Evolutionary conservation across 2,329 filamentous ascomycete genomes (phyloP), one percentile per base, ranked within the genome.

Genomic region (Fusarium chlamydosporum): DNA sequence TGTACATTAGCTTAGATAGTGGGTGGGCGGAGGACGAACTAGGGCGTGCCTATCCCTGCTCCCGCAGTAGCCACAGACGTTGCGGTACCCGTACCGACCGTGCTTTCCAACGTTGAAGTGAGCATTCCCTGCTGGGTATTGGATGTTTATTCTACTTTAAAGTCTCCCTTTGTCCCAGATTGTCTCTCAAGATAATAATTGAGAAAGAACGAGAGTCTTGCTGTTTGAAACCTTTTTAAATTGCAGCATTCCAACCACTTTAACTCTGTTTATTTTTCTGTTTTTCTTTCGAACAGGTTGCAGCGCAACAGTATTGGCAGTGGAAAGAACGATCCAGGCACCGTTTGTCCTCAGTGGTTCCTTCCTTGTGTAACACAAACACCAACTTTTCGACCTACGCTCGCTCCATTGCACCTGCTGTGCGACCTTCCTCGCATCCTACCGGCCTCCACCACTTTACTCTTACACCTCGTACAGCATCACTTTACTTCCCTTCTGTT

Each of bases 61-160:
- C 71, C 72, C 63, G 65, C 67, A 65, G 51, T 33, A 67, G 71
- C 72, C 72, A 70, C 68, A 60, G 62, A 56, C 65, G 69, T 69
- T 35, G 47, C 34, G 29, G n/a, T 23, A 23, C 23, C 23, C 5
- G 47, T 50, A 37, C n/a, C 10, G 12, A 37, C 23, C 10, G 12
- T 55, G 31, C 54, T 61, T 34, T 73, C 66, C 68, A 73, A 73
- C 70, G 72, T 68, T 61, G 59, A 61, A 59, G 61, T 67, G 60
- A 55, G 47, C 71, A 74, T 75, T 75, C 72, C 67, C 62, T 38
- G 41, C 35, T 56, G 37, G 40, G 38, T 45, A 56, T 61, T 66
- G 47, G 33, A 38, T 50, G 7, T 38, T 23, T 35, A 48, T 35
- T 51, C 38, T 38, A 29, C 61, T 40, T 74, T 74, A 74, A 75